Conservation (phyloP, 2,329 filamentous ascomycete genomes). For the Sodiomyces alkalinus region DNA sequence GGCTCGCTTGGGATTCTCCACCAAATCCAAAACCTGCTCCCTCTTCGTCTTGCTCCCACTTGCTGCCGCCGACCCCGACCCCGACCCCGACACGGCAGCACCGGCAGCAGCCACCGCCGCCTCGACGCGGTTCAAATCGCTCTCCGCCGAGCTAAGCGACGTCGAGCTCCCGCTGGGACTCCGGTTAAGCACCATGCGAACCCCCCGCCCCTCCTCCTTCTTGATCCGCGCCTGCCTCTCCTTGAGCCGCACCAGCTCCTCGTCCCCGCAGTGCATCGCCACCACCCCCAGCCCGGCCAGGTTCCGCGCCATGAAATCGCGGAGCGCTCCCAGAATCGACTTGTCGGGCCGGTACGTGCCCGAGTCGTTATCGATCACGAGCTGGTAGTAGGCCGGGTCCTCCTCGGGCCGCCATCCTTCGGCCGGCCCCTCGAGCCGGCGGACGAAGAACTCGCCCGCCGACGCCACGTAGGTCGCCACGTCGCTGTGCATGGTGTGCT, state of each 20-base stretch:
- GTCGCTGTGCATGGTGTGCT: slow-evolving; percentile 95
- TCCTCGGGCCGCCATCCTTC: slow-evolving; percentile 24
- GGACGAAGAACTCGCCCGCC: slow-evolving; percentile 85
- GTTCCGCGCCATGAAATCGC: slow-evolving; percentile 53
- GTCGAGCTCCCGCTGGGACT: slow-evolving; percentile 28
- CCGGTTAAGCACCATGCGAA: slow-evolving; percentile 42
- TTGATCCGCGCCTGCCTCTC: slow-evolving; percentile 58
- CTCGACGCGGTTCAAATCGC: slow-evolving; percentile 31
- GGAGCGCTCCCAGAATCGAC: slow-evolving; percentile 55
- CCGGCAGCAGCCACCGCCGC: slow-evolving; percentile 20
- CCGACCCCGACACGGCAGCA: slow-evolving; percentile 16
- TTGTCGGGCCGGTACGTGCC: slow-evolving; percentile 87
- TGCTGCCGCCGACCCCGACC: background rate
- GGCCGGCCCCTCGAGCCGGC: slow-evolving; percentile 41
- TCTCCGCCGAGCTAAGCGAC: slow-evolving; percentile 36
- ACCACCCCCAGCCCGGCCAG: slow-evolving; percentile 64
- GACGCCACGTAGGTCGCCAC: slow-evolving; percentile 84
- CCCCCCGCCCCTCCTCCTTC: slow-evolving; percentile 40
- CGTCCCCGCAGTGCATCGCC: slow-evolving; percentile 64
- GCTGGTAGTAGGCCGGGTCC: slow-evolving; percentile 52
- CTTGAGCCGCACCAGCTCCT: slow-evolving; percentile 62
- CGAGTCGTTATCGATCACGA: slow-evolving; percentile 89
- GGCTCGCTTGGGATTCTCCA: slow-evolving; percentile 32
- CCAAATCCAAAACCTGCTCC: slow-evolving; percentile 32
- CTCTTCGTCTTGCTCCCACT: slow-evolving; percentile 28